Evolutionary conservation across 148 eudicot genomes (phyloP).

Genomic region (Dysphania ambrosioides): DNA sequence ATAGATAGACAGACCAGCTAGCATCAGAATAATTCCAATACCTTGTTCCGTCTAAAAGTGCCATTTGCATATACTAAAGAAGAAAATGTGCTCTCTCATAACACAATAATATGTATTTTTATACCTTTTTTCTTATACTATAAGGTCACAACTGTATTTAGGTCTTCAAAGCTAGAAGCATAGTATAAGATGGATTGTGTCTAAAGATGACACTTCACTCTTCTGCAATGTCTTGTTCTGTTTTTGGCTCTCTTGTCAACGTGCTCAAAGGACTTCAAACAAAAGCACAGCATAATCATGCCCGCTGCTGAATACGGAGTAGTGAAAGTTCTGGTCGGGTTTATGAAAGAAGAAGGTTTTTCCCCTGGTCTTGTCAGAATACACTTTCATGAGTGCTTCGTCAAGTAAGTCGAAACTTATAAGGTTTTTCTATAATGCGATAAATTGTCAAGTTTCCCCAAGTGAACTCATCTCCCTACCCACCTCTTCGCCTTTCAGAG

Average conservation of each 20-base stretch:
- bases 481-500: conserved; percentile 33
- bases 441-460: background rate
- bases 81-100: background rate
- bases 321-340: conserved; percentile 37
- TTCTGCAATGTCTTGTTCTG: conserved; percentile 15
- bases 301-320: no score
- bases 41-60: background rate
- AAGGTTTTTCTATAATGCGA: no score
- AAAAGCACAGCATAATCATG: conserved; percentile 55
- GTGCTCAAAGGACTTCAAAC: conserved; percentile 11
- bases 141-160: conserved; percentile 13
- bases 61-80: background rate
- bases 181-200: background rate
- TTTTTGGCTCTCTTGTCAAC: conserved; percentile 25
- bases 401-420: conserved; percentile 14
- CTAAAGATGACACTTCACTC: conserved; percentile 1
- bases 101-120: background rate
- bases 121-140: background rate
- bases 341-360: conserved; percentile 30
- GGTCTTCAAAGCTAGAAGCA: background rate
- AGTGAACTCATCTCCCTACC: background rate
- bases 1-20: background rate
- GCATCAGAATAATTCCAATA: background rate
- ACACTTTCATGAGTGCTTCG: no score
- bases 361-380: conserved; percentile 53